Evolutionary conservation across 2,329 filamentous ascomycete species (phyloP), one percentile per base, ranked within the genome.

Genomic region (Fusarium sp.): DNA sequence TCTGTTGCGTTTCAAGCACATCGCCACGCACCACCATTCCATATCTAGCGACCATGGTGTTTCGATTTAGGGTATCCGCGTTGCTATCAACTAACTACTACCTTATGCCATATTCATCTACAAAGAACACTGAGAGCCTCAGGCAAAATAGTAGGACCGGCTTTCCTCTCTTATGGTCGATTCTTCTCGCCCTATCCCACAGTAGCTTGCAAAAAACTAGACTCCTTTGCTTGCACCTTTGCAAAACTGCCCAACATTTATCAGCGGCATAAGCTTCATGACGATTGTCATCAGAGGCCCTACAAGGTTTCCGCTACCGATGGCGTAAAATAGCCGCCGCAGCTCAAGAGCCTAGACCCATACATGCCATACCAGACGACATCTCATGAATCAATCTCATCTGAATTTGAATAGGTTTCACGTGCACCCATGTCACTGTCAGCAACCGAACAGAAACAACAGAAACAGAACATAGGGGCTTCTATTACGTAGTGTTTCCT

Each of bases 1-100:
- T 25, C 50, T 53, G 41, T 54, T 65, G 66, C 52, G 48, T 49
- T 62, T 30, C 56, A 70, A 62, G 62, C 66, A 41, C 30, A 42
- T 67, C 67, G 56, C 52, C 52, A 70, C 52, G 37, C 61, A 65
- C 57, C 59, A 69, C 46, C 68, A 71, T 71, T 71, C 68, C 68
- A 66, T 25, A 34, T 55, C 52, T n/a, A 45, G 50, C 39, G 43
- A 41, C 39, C 39, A 61, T 53, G 43, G 51, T 44, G 51, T 59
- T 65, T 69, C 37, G 54, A 68, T 58, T 37, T 66, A 51, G 31
- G 31, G n/a, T 58, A 48, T 37, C 34, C 34, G 34, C 4, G 10
- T 42, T 54, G 43, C 39, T 57, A 42, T 42, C 41, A 50, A 37
- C 30, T 31, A 31, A 14, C 30, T 31, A 31, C 30, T 30, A 34